Conservation (phyloP, 148 eudicot species). For the Dysphania ambrosioides region DNA sequence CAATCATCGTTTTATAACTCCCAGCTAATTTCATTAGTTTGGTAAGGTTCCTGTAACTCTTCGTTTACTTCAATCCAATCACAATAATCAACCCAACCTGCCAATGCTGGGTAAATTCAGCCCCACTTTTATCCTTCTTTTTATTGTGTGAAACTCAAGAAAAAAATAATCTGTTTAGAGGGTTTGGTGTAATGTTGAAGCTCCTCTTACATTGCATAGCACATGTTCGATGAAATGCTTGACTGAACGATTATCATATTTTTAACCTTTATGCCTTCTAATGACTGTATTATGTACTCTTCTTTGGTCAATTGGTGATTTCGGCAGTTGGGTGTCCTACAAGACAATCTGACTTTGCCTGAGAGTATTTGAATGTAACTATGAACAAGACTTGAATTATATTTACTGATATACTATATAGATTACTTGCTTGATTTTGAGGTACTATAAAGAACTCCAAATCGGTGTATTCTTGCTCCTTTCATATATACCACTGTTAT, state of each 20-base stretch:
- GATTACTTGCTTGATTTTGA: background rate
- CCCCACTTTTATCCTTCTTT: no score
- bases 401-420: background rate
- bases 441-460: background rate
- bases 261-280: background rate
- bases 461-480: background rate
- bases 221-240: conserved; percentile 19
- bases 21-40: no score
- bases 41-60: no score
- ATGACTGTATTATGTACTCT: background rate
- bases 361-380: background rate
- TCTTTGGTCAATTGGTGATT: background rate
- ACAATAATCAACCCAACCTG: no score
- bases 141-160: no score
- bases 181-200: background rate
- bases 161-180: no score
- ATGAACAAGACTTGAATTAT: background rate
- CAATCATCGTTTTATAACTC: no score
- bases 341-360: background rate
- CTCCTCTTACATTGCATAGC: background rate
- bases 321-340: background rate
- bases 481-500: no score
- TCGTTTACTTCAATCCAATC: no score
- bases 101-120: no score
- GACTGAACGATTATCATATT: background rate